Conservation (phyloP, 1,139 yeast genomes). For the Sugiyamaella novakii region DNA sequence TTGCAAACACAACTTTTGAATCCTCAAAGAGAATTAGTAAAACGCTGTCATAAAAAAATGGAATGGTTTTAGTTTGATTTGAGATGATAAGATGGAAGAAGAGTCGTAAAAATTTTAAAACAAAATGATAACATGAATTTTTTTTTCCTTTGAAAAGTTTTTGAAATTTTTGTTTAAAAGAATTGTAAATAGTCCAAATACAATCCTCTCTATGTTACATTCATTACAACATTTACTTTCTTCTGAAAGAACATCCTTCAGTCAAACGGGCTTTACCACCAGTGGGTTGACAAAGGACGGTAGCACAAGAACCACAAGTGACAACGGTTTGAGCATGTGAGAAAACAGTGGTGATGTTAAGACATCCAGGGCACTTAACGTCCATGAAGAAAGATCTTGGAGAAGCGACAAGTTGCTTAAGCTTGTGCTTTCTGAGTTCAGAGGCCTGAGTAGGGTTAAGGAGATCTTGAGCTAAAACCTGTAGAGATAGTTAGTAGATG, state of each 20-base stretch:
- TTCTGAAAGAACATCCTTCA: slow-evolving; percentile 99
- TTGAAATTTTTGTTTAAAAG: slow-evolving; percentile 1
- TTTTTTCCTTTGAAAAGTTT: background rate
- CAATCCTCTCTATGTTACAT: slow-evolving; percentile 20
- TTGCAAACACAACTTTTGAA: slow-evolving; percentile 16
- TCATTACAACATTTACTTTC: slow-evolving; percentile 63
- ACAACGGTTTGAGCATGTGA: slow-evolving; percentile 99
- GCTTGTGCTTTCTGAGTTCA: slow-evolving; percentile 96
- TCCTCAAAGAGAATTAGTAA: slow-evolving; percentile 1
- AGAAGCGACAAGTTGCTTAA: slow-evolving; percentile 93
- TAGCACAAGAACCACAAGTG: slow-evolving; percentile 97
- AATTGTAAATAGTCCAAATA: no score
- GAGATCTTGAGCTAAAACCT: slow-evolving; percentile 96
- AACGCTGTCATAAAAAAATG: slow-evolving; percentile 10
- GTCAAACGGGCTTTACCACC: slow-evolving; percentile 99
- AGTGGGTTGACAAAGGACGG: slow-evolving; percentile 97
- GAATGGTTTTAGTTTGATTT: slow-evolving; percentile 4
- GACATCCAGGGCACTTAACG: slow-evolving; percentile 99
- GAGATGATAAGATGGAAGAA: background rate
- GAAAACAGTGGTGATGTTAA: slow-evolving; percentile 98
- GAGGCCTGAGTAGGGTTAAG: slow-evolving; percentile 97
- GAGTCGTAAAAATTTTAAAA: slow-evolving; percentile 9
- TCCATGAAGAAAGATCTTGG: slow-evolving; percentile 99
- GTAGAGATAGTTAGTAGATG: slow-evolving; percentile 9
- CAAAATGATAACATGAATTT: slow-evolving; percentile 7